phyloP scores from a whole-genome alignment of 1,284 basidiomycete species.

The Stygiomarasmius scandens region DNA sequence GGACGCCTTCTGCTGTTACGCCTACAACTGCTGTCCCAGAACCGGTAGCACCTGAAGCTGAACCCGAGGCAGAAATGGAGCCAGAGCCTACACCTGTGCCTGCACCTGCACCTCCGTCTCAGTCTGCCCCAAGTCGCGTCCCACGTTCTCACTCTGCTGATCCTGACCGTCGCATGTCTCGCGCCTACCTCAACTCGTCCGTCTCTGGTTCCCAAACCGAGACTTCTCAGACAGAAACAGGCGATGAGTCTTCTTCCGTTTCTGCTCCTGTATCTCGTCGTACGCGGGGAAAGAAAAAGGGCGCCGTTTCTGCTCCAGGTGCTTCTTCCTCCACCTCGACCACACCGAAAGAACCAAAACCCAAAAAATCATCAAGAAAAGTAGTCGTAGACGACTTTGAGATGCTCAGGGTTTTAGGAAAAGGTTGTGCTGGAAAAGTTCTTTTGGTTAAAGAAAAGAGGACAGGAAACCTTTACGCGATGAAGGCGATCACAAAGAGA shows the following conservation, averaged over 20 bases:
- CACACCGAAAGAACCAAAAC: conserved; percentile 49
- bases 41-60: conserved; percentile 22
- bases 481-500: conserved; percentile 96
- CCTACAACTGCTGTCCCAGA: conserved; percentile 1
- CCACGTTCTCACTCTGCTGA: conserved; percentile 78
- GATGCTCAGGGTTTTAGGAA: conserved; percentile 93
- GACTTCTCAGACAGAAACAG: conserved; percentile 55
- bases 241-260: conserved; percentile 65
- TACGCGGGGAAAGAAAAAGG: conserved; percentile 8
- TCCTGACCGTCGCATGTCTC: conserved; percentile 62
- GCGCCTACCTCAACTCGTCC: conserved; percentile 48
- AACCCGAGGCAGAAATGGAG: conserved; percentile 42
- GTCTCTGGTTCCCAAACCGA: conserved; percentile 34
- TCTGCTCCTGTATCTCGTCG: conserved; percentile 43
- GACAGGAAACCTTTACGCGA: conserved; percentile 76
- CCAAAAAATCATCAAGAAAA: conserved; percentile 64
- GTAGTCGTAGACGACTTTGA: conserved; percentile 90
- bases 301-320: conserved; percentile 13
- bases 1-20: conserved; percentile 23
- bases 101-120: not conserved
- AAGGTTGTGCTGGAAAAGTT: conserved; percentile 95
- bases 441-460: conserved; percentile 82
- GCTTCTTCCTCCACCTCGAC: conserved; percentile 22
- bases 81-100: conserved; percentile 30
- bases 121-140: conserved; percentile 39